These are phyloP conservation scores for Erucastrum elatum DNA, from an alignment of 345 rosid species.

Conservation along the genomic window DNA sequence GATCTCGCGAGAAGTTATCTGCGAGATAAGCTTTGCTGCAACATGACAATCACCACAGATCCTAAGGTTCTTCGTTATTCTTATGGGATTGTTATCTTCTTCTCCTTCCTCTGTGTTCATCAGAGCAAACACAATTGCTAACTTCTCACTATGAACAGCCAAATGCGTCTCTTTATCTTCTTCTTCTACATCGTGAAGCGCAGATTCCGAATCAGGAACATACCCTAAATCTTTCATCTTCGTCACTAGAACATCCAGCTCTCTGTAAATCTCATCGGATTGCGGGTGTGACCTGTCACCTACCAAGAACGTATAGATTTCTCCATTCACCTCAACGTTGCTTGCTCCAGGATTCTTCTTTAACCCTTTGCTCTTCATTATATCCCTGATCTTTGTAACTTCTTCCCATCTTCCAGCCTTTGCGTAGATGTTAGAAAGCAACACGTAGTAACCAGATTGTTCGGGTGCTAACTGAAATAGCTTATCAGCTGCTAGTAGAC, in stretches of 20 bases:
- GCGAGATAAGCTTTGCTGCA: conserved; percentile 69
- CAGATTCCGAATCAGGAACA: conserved; percentile 60
- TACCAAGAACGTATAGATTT: conserved; percentile 59
- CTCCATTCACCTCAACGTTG: conserved; percentile 57
- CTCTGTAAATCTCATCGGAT: conserved; percentile 48
- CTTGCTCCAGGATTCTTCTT: conserved; percentile 66
- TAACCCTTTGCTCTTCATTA: conserved; percentile 61
- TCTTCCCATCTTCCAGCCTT: conserved; percentile 78
- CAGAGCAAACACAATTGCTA: conserved; percentile 72
- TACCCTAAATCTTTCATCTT: conserved; percentile 74
- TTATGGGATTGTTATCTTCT: conserved; percentile 45
- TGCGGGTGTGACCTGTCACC: conserved; percentile 61
- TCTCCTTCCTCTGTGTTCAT: conserved; percentile 52
- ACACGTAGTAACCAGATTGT: conserved; percentile 66
- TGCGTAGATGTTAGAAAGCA: conserved; percentile 76
- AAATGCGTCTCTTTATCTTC: conserved; percentile 79
- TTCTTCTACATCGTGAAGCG: conserved; percentile 79
- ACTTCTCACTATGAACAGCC: conserved; percentile 74
- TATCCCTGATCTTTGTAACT: conserved; percentile 52
- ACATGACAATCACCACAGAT: conserved; percentile 76
- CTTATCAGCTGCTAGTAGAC: conserved; percentile 67
- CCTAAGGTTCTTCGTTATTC: conserved; percentile 76
- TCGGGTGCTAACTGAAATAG: conserved; percentile 60
- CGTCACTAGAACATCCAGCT: conserved; percentile 52
- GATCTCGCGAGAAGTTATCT: conserved; percentile 58